Evolutionary conservation across 2,329 filamentous ascomycete genomes (phyloP), one percentile per base, ranked within the genome.

Genomic region (Botrytis fabae): DNA sequence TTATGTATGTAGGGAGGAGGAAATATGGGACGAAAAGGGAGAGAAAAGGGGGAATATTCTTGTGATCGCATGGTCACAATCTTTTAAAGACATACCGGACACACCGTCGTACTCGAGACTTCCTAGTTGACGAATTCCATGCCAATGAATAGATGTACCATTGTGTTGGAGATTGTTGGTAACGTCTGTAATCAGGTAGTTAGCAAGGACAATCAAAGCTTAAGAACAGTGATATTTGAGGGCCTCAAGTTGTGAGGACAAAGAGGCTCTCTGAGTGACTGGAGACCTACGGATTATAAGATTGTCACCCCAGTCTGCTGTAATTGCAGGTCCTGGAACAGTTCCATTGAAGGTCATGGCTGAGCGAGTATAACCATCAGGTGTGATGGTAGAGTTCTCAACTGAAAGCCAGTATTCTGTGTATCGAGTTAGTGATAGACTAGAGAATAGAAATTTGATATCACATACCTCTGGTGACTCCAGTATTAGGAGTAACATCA

Each of bases 141-240:
- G 86, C 83, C 84, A 87, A 75, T 87, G 86, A 44, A 87, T 82
- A 9, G 83, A 80, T 12, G 85, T 87, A 46, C 85, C 86, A 69
- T 87, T 86, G 51, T 82, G 25, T 40, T 73, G 48, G 57, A 80
- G 65, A 69, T 79, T 78, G 71, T 81, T 81, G 35, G 81, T 83
- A 10, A 84, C 81, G 64, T 81, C 69, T 71, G 35, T 16, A 32
- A 42, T 16, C 0, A 20, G 10, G 4, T 28, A 32, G 20, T 71
- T 54, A 71, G 69, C 40, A 40, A 64, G 8, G 4, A 20, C 5
- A 42, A 40, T 10, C 60, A 32, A 48, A 22, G 48, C 25, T 54
- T 22, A 64, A 5, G 60, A 40, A 64, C 4, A 54, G n/a, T 54
- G 57, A 44, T 32, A 16, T 18, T 62, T 22, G 32, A 54, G n/a